Base-by-base conservation (phyloP, 1,139 yeast species). In the Sugiyamaella castrensis region DNA sequence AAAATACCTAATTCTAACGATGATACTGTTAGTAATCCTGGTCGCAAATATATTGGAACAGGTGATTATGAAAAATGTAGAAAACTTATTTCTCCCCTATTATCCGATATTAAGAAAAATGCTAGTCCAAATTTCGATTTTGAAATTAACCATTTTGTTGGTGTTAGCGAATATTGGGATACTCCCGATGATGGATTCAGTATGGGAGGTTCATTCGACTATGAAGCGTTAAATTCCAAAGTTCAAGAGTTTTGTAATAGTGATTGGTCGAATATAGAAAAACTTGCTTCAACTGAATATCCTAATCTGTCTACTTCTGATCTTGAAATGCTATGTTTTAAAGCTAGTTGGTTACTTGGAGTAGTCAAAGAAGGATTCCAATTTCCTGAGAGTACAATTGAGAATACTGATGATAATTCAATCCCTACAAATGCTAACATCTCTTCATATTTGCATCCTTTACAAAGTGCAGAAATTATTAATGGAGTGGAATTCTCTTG, bases 151-250 rank as follows among this genome's bases (percentile, higher is more conserved):
- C 82, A 80, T 55, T 86, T 86, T 54, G 75, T 84, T 29, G 95
- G 94, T 0, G 88, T 87, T 2, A 82, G 89, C 58, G 95, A 89
- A 38, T 86, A 84, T 66, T 86, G 89, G 87, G 86, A 85, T 62
- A 80, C 88, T 2, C 72, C 84, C 8, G 74, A 75, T n/a, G 74
- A 73, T 32, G 70, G 82, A 2, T 70, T 69, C 46, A 59, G 63
- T 10, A 54, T 68, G 54, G 71, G 72, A 7, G 75, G 75, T 2
- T 62, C 59, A 33, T 69, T 68, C 48, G 72, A 73, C 51, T 66
- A 63, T 43, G 58, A 58, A 4, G 54, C 63, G 26, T 74, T 81
- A 16, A 72, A 75, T 52, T 64, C 66, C 3, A 69, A 73, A 48
- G 79, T 84, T 1, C 60, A 71, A 27, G 69, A 68, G 34, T 69